Evolutionary conservation across 768 basidiomycete genomes (phyloP).

Genomic region (Boletus reticuloceps): DNA sequence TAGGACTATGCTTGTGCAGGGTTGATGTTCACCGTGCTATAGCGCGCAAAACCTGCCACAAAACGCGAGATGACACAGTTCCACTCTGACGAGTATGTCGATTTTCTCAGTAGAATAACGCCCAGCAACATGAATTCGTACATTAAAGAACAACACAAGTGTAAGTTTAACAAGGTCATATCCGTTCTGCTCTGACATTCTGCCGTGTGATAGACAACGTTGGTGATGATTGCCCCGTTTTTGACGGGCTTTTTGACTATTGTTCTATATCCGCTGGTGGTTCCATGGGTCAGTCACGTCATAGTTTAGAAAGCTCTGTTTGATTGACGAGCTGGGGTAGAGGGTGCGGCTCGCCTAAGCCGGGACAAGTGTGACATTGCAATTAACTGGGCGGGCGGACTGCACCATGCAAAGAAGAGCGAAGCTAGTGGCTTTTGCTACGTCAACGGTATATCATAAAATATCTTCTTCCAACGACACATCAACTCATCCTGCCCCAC

Average conservation of each 20-base stretch:
- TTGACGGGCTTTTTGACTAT: constrained; percentile 98
- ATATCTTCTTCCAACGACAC: not conserved
- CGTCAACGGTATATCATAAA: constrained; percentile 70
- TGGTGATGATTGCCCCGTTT: constrained; percentile 98
- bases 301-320: not conserved
- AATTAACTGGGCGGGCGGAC: constrained; percentile 97
- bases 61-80: constrained; percentile 99
- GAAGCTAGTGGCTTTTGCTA: constrained; percentile 99
- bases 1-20: not conserved
- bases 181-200: not conserved
- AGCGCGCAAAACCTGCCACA: constrained; percentile 99
- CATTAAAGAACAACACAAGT: constrained; percentile 94
- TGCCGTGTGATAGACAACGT: constrained; percentile 71
- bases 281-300: constrained; percentile 79
- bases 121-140: constrained; percentile 94
- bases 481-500: constrained; percentile 3
- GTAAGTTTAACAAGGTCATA: constrained; percentile 42
- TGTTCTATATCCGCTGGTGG: constrained; percentile 99
- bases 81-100: constrained; percentile 98
- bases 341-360: constrained; percentile 94
- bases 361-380: constrained; percentile 99
- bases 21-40: constrained; percentile 2
- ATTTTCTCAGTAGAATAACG: constrained; percentile 90
- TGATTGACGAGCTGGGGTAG: constrained; percentile 39
- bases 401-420: constrained; percentile 99